Base-by-base conservation (phyloP, 2,329 filamentous ascomycete genomes). In the Thelonectria discophora region DNA sequence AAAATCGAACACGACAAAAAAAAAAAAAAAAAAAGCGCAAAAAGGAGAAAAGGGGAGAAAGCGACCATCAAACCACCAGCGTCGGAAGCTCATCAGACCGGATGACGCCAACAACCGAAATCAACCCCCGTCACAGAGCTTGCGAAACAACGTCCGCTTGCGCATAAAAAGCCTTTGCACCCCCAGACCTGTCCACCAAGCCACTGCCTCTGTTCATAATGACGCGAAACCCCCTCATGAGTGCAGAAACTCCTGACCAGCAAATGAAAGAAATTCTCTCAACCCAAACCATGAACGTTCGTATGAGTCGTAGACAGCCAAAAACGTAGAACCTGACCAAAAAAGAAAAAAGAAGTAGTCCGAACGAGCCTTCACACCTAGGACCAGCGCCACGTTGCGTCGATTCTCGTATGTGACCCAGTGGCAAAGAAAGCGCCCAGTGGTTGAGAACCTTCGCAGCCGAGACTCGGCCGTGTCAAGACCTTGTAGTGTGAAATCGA, bases 231-330 rank as follows among this genome's bases (percentile, higher is more conserved):
- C 40, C 65, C 65, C 63, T 67, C 60, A 65, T 63, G 62, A 64
- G 63, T 66, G 61, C 66, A 58, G 58, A 68, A 71, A 72, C 69
- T 70, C 69, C 69, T 63, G 58, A 60, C 63, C 55, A 56, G 34
- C 49, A 43, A 58, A 54, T 51, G 43, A 47, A 39, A 46, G 61
- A 62, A 62, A 64, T 42, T 59, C 30, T 11, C 32, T 34, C 32
- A 43, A 47, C 55, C 15, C 20, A 30, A 71, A 67, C 46, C 58
- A 60, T 60, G 62, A 39, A 55, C 58, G 52, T 55, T 55, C 52
- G 45, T 39, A 30, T 39, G 21, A 46, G 53, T 55, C 48, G 40
- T 60, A 46, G 52, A 46, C 58, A 60, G 51, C 32, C 30, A 45
- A 21, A 40, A 60, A 60, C 50, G 47, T 30, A 49, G 18, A 55